phyloP scores from a whole-genome alignment of 345 rosid species.

The Euphorbia lathyris region DNA sequence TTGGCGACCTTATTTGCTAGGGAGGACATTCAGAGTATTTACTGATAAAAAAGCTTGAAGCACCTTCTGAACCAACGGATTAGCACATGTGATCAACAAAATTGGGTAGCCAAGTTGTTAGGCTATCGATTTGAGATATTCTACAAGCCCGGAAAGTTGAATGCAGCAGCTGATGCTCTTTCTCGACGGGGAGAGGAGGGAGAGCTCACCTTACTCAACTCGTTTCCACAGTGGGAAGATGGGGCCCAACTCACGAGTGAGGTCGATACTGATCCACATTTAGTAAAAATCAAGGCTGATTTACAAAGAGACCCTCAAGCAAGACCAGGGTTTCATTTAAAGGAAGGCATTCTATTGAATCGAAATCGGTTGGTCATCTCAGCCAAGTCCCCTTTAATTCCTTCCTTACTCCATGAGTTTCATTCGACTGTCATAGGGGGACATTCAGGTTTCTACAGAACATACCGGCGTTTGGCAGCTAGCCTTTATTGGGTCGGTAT shows the following conservation, averaged over 20 bases:
- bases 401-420: neutral
- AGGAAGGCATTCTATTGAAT: neutral
- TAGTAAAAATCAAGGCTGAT: too few species aligned
- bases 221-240: neutral
- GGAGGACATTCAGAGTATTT: neutral
- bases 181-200: neutral
- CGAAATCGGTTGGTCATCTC: neutral
- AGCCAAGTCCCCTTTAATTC: neutral
- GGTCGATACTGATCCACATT: neutral
- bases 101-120: neutral
- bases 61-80: neutral
- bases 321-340: neutral
- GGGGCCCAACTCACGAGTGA: neutral
- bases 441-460: neutral
- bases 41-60: neutral
- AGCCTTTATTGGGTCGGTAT: neutral
- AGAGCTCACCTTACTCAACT: neutral
- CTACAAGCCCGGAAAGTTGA: neutral
- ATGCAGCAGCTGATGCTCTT: neutral
- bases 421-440: neutral
- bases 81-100: neutral
- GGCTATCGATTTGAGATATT: neutral
- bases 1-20: neutral
- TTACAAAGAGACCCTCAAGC: neutral
- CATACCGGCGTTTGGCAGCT: neutral